A percentile compares a stretch with the other conserved stretches of the same genome.
Evolutionary conservation across 805 yeast species (phyloP).

Genomic region (Debaryomyces prosopidis): DNA sequence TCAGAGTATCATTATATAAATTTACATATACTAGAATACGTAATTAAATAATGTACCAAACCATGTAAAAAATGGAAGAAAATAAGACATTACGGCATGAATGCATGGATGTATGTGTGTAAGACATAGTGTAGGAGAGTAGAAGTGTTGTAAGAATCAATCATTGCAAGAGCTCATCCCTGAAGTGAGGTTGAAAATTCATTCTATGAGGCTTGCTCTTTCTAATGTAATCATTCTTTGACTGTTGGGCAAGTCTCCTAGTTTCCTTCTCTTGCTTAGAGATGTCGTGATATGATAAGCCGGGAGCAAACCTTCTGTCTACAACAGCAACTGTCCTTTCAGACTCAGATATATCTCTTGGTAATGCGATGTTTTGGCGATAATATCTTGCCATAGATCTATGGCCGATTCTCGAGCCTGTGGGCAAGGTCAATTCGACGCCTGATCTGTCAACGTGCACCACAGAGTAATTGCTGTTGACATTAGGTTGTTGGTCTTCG

Average conservation of each 20-base stretch:
- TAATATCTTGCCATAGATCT: slow-evolving; percentile 70
- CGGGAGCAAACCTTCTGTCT: slow-evolving; percentile 55
- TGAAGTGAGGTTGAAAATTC: slow-evolving; percentile 38
- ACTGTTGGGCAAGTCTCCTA: slow-evolving; percentile 20
- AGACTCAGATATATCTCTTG: slow-evolving; percentile 50
- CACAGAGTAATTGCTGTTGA: slow-evolving; percentile 23
- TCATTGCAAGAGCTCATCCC: slow-evolving; percentile 37
- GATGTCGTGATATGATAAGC: slow-evolving; percentile 27
- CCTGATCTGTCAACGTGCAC: slow-evolving; percentile 58
- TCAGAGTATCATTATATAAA: too few relatives aligned
- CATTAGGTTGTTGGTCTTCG: slow-evolving; percentile 16
- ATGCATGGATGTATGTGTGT: too few relatives aligned
- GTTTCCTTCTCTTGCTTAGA: slow-evolving; percentile 35
- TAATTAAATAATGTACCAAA: too few relatives aligned
- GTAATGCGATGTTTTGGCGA: slow-evolving; percentile 53
- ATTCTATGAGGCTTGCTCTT: slow-evolving; percentile 23
- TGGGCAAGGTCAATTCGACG: slow-evolving; percentile 68
- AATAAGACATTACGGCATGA: not conserved
- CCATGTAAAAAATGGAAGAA: not conserved
- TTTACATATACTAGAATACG: too few relatives aligned
- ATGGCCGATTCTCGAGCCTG: slow-evolving; percentile 81
- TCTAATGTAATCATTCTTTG: slow-evolving; percentile 24
- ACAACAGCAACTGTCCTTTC: slow-evolving; percentile 75
- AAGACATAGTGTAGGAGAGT: too few relatives aligned
- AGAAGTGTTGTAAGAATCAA: not conserved